Percentiles rank a stretch among this genome's conserved stretches.
These are phyloP conservation scores for Globisporangium middletonii DNA, from an alignment of 352 stramenopile species.

Conservation along the genomic window DNA sequence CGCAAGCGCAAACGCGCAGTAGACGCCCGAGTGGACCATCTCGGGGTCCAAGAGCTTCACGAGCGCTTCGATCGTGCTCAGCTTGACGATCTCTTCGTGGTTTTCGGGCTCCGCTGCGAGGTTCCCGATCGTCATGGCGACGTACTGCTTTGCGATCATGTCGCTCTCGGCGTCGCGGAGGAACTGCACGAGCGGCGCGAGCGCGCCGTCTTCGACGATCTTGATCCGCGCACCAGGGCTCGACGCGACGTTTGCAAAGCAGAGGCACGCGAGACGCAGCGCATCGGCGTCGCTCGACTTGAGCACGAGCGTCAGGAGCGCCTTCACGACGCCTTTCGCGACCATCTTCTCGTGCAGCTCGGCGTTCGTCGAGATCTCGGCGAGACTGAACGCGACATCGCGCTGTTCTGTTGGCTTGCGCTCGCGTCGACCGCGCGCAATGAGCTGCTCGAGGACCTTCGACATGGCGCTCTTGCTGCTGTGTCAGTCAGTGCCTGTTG, in stretches of 20 bases:
- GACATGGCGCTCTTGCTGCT: slow-evolving; percentile 35
- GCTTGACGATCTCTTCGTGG: slow-evolving; percentile 94
- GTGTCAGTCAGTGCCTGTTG: background rate
- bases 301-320: slow-evolving; percentile 88
- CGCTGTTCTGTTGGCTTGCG: slow-evolving; percentile 93
- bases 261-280: slow-evolving; percentile 91
- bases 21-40: slow-evolving; percentile 78
- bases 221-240: slow-evolving; percentile 77
- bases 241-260: slow-evolving; percentile 93
- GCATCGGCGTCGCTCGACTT: slow-evolving; percentile 91
- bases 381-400: slow-evolving; percentile 94
- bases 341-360: slow-evolving; percentile 93
- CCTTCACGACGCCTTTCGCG: slow-evolving; percentile 92
- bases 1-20: slow-evolving; percentile 91
- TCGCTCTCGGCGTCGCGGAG: slow-evolving; percentile 86
- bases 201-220: slow-evolving; percentile 92
- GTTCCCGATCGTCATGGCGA: slow-evolving; percentile 95
- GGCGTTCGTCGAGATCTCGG: slow-evolving; percentile 92
- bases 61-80: slow-evolving; percentile 84
- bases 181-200: slow-evolving; percentile 88
- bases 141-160: slow-evolving; percentile 92
- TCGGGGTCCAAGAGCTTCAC: slow-evolving; percentile 90
- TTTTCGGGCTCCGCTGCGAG: slow-evolving; percentile 92
- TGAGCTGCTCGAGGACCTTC: slow-evolving; percentile 95
- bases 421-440: slow-evolving; percentile 93